A percentile compares a stretch with the other conserved stretches of the same genome.
Evolutionary conservation across 2,329 filamentous ascomycete genomes (phyloP).

Genomic region (Apiospora phragmitis): DNA sequence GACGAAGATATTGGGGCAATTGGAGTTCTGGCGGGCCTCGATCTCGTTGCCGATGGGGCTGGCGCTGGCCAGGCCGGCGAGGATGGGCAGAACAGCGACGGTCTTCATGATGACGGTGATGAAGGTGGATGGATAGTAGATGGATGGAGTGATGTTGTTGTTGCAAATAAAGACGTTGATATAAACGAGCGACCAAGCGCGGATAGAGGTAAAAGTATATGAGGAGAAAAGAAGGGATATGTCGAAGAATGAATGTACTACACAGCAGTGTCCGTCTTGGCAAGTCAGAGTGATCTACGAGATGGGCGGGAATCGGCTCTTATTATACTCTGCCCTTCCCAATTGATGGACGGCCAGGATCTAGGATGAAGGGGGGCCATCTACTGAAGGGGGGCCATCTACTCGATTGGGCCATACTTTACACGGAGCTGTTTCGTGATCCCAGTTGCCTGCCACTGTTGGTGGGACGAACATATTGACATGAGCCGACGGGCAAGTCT

Average conservation of each 20-base stretch:
- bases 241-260: constrained; percentile 7
- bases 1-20: constrained; percentile 47
- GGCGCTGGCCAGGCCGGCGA: constrained; percentile 18
- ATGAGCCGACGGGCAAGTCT: constrained; percentile 5
- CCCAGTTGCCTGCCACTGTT: constrained; percentile 3
- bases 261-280: constrained; percentile 1
- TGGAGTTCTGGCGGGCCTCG: constrained; percentile 29
- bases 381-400: not conserved
- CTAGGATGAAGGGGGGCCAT: not conserved
- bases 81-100: constrained; percentile 16
- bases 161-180: not conserved
- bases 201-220: not conserved
- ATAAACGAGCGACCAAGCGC: not conserved
- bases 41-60: constrained; percentile 15
- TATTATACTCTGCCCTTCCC: not conserved
- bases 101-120: constrained; percentile 27
- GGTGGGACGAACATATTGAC: constrained; percentile 4
- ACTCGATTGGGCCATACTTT: not conserved
- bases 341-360: not conserved
- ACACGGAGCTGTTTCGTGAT: constrained; percentile 6
- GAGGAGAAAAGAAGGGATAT: not conserved
- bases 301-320: not conserved
- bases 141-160: not conserved
- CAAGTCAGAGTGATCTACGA: not conserved
- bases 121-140: not conserved